Evolutionary conservation across 2,329 filamentous ascomycete genomes (phyloP).

Genomic region (Paraphaeosphaeria minitans): DNA sequence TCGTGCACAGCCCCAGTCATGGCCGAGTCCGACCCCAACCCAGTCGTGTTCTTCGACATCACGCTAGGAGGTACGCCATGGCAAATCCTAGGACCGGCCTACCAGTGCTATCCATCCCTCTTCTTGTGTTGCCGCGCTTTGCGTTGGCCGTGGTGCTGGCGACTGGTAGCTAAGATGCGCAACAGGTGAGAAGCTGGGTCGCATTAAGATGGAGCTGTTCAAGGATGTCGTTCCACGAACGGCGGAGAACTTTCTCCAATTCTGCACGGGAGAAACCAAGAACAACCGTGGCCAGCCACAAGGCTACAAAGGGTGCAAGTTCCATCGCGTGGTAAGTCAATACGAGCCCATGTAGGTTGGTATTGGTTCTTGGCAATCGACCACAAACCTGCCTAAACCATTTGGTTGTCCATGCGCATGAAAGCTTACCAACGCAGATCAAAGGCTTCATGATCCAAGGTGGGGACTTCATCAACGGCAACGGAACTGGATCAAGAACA

Average conservation of each 20-base stretch:
- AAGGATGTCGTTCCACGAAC: conserved; percentile 82
- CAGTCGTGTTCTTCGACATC: conserved; percentile 75
- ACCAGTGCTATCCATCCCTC: conserved; percentile 15
- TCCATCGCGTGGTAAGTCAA: conserved; percentile 15
- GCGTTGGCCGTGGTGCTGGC: conserved; percentile 10
- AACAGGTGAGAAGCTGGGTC: conserved; percentile 43
- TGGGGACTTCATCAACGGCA: conserved; percentile 91
- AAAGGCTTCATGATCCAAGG: conserved; percentile 98
- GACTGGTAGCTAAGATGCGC: conserved; percentile 26
- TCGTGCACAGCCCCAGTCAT: conserved; percentile 41
- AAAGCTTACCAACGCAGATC: conserved; percentile 62
- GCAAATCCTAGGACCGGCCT: conserved; percentile 10
- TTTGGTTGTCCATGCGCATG: not conserved
- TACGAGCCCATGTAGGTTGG: not conserved
- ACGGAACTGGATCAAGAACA: conserved; percentile 84
- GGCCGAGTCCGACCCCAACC: conserved; percentile 49
- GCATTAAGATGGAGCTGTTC: conserved; percentile 69
- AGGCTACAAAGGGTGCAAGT: conserved; percentile 81
- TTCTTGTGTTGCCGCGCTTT: conserved; percentile 20
- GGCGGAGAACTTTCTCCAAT: conserved; percentile 95
- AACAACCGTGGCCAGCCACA: conserved; percentile 76
- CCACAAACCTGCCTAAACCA: not conserved
- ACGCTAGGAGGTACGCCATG: conserved; percentile 71
- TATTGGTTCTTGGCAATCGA: not conserved
- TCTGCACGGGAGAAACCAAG: conserved; percentile 93